A percentile compares a stretch with the other conserved stretches of the same genome.
Conservation (phyloP, 306 rosid species). For the Inga laurina region DNA sequence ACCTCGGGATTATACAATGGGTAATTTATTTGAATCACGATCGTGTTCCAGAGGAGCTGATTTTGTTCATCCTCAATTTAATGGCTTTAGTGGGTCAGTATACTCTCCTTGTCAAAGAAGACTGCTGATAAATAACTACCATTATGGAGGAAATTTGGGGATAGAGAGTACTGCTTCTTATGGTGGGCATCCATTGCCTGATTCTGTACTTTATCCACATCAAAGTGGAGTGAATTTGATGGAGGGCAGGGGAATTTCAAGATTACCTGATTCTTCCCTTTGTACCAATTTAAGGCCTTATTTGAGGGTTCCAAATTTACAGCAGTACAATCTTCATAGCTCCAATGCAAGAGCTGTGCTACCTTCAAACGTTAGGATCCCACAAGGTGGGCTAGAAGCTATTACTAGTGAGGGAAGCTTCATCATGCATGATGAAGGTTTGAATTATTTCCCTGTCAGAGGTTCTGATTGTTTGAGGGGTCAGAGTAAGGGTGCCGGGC, state of each 20-base stretch:
- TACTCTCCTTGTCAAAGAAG: background rate
- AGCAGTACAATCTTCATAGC: background rate
- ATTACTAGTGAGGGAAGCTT: constrained; percentile 2
- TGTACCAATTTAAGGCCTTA: background rate
- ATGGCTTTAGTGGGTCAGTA: background rate
- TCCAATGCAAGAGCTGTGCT: background rate
- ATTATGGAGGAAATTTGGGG: background rate
- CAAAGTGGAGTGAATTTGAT: constrained; percentile 13
- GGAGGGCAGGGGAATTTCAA: background rate
- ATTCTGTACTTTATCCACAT: background rate
- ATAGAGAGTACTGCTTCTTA: constrained; percentile 1
- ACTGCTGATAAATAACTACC: background rate
- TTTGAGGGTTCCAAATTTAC: background rate
- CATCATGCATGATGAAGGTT: constrained; percentile 7
- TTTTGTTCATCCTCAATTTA: background rate
- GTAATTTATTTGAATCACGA: background rate
- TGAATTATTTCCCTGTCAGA: background rate
- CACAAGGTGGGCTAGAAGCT: background rate
- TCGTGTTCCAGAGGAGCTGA: background rate
- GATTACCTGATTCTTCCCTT: background rate
- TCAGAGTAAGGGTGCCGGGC: constrained; percentile 28
- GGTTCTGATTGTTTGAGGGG: background rate
- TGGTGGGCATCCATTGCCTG: constrained; percentile 5
- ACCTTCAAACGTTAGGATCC: constrained; percentile 3
- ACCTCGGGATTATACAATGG: background rate